Evolutionary conservation across 305 asterid genomes (phyloP).

Genomic region (Rubia peregrina): DNA sequence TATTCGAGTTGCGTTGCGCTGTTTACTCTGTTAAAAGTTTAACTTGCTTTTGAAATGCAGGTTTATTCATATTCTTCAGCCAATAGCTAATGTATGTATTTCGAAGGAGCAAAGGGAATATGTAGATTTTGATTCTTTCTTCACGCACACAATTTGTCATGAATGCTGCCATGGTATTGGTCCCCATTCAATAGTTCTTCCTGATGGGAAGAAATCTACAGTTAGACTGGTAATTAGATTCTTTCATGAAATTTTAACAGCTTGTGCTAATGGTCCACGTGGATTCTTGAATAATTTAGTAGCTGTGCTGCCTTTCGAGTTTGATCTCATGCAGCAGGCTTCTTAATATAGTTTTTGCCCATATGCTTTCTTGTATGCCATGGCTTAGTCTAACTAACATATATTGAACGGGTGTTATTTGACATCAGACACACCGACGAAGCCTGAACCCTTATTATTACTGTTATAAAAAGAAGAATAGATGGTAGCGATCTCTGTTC

Average conservation of each 20-base stretch:
- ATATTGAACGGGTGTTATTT: neutral
- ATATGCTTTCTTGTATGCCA: neutral
- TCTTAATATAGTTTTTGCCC: neutral
- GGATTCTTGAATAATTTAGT: neutral
- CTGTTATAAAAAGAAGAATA: neutral
- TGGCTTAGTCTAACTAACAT: neutral
- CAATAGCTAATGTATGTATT: constrained; percentile 74
- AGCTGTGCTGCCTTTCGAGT: neutral
- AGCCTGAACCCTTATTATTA: neutral
- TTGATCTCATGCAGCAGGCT: neutral
- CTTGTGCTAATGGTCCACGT: neutral
- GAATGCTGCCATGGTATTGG: constrained; percentile 99
- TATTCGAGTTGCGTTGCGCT: constrained; percentile 8
- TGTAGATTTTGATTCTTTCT: constrained; percentile 88
- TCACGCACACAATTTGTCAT: constrained; percentile 89
- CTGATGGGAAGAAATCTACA: constrained; percentile 68
- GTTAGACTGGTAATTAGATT: constrained; percentile 76
- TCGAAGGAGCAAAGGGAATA: constrained; percentile 49
- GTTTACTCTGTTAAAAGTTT: neutral
- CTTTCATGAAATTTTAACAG: neutral
- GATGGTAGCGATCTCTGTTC: neutral
- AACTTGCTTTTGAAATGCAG: constrained; percentile 33
- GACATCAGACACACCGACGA: neutral
- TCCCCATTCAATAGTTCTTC: constrained; percentile 85
- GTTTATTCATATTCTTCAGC: constrained; percentile 88